phyloP scores from a whole-genome alignment of 768 basidiomycete genomes.

The Boletus pseudo-olivaceus region DNA sequence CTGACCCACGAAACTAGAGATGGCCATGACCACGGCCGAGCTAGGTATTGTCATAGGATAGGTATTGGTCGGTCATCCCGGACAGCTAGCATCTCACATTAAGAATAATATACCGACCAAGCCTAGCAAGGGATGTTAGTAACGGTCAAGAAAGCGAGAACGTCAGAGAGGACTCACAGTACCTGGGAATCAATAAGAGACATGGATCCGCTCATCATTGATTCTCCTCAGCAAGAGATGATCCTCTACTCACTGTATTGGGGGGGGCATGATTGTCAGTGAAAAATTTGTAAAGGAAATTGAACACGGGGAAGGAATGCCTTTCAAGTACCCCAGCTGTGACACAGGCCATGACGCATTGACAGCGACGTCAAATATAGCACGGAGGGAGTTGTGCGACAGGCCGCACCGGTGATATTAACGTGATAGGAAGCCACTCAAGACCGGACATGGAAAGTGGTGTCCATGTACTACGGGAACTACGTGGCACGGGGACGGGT shows the following conservation, averaged over 20 bases:
- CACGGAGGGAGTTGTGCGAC: neutral
- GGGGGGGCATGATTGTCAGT: slow-evolving; percentile 2
- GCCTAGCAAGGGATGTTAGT: slow-evolving; percentile 5
- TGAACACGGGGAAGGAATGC: neutral
- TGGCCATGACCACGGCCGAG: slow-evolving; percentile 17
- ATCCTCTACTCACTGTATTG: slow-evolving; percentile 17
- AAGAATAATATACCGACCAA: slow-evolving; percentile 20
- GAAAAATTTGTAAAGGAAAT: neutral
- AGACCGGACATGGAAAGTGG: too few relatives aligned
- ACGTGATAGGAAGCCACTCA: neutral
- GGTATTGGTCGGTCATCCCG: neutral
- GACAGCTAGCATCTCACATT: slow-evolving; percentile 7
- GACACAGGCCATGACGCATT: neutral
- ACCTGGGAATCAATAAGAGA: slow-evolving; percentile 2
- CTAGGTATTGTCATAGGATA: slow-evolving; percentile 4
- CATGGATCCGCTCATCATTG: neutral
- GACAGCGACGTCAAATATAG: neutral
- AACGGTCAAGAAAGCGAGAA: neutral
- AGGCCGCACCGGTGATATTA: neutral
- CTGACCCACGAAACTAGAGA: slow-evolving; percentile 2
- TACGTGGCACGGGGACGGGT: too few relatives aligned
- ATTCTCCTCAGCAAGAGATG: neutral
- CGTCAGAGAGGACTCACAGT: slow-evolving; percentile 10
- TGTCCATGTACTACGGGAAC: too few relatives aligned
- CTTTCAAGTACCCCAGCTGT: neutral